These are phyloP conservation scores for Kodamaea derodonti DNA, from an alignment of 1,139 yeast genomes.

Conservation along the genomic window DNA sequence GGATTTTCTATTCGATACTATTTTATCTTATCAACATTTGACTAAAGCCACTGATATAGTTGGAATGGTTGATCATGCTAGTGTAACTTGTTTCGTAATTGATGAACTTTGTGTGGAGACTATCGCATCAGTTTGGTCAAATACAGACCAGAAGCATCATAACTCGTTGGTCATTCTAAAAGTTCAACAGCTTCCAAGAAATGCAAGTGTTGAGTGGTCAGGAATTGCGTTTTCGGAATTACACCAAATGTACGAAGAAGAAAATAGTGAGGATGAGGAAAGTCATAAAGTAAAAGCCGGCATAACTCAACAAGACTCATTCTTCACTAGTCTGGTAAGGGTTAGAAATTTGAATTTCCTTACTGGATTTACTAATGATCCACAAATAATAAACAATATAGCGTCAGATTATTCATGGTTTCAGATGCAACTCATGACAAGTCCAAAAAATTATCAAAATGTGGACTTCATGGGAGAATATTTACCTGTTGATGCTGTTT, in stretches of 20 bases:
- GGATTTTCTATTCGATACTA: constrained; percentile 23
- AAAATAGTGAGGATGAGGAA: constrained; percentile 30
- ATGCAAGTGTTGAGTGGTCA: constrained; percentile 77
- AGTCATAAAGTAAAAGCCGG: background rate
- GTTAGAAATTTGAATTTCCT: constrained; percentile 6
- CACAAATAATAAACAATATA: constrained; percentile 3
- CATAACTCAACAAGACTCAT: background rate
- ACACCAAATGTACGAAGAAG: constrained; percentile 37
- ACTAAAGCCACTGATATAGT: constrained; percentile 59
- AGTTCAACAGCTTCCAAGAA: constrained; percentile 63
- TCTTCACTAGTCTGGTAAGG: constrained; percentile 2
- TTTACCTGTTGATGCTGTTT: constrained; percentile 25
- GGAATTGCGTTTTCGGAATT: constrained; percentile 48
- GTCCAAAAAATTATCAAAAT: background rate
- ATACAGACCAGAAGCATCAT: constrained; percentile 11
- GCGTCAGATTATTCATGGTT: constrained; percentile 1
- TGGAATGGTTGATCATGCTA: constrained; percentile 39
- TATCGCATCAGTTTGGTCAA: constrained; percentile 7
- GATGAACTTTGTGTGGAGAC: constrained; percentile 23
- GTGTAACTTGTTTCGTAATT: constrained; percentile 55
- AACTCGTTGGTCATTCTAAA: constrained; percentile 48
- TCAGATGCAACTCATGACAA: constrained; percentile 11
- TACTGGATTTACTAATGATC: constrained; percentile 19
- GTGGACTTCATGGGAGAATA: constrained; percentile 14
- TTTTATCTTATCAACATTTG: constrained; percentile 71